Evolutionary conservation across 805 yeast genomes (phyloP).

Genomic region (Metschnikowia arizonensis): DNA sequence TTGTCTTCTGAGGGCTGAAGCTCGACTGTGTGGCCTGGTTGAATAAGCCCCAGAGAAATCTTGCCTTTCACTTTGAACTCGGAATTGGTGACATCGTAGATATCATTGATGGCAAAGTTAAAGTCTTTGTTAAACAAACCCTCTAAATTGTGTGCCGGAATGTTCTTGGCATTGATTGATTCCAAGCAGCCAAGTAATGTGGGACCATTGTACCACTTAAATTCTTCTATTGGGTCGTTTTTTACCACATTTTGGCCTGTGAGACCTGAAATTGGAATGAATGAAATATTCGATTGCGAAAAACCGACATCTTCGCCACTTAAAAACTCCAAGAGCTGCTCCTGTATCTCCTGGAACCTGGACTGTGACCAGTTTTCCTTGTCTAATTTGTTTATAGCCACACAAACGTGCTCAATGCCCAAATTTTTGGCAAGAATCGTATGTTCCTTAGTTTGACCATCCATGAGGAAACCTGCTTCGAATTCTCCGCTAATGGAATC

Average conservation of each 20-base stretch:
- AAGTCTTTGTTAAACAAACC: conserved; percentile 34
- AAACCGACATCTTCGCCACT: conserved; percentile 50
- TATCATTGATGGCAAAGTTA: conserved; percentile 60
- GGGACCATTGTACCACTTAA: conserved; percentile 47
- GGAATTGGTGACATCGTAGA: conserved; percentile 44
- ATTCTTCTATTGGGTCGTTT: conserved; percentile 27
- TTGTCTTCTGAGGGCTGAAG: conserved; percentile 50
- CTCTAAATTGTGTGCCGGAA: conserved; percentile 3
- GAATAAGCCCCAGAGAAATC: conserved; percentile 62
- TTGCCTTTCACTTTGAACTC: conserved; percentile 60
- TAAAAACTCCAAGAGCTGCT: conserved; percentile 49
- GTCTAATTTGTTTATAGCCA: conserved; percentile 72
- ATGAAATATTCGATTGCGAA: conserved; percentile 36
- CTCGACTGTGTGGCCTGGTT: conserved; percentile 62
- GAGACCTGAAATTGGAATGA: conserved; percentile 68
- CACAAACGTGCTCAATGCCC: conserved; percentile 58
- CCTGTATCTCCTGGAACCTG: conserved; percentile 49
- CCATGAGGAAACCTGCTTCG: conserved; percentile 61
- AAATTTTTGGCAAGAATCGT: conserved; percentile 61
- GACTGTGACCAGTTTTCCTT: conserved; percentile 51
- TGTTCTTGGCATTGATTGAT: conserved; percentile 17
- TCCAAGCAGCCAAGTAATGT: conserved; percentile 43
- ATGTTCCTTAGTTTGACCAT: conserved; percentile 80
- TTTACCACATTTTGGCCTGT: conserved; percentile 63
- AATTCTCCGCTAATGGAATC: conserved; percentile 65